Conservation (phyloP, 257 asterid genomes). For the Lithospermum erythrorhizon region DNA sequence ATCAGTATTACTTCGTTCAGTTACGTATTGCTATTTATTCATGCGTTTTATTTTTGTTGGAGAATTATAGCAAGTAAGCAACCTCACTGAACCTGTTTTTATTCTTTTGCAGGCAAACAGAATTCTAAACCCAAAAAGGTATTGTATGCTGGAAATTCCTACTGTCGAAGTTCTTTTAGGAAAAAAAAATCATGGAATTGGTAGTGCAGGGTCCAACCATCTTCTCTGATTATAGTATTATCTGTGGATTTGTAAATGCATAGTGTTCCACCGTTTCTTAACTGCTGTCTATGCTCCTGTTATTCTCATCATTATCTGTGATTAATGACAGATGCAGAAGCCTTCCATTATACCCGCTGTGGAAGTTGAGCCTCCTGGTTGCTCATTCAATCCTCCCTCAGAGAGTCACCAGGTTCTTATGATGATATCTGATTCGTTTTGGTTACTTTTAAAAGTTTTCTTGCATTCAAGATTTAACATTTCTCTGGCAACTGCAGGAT, state of each 20-base stretch:
- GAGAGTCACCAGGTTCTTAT: slow-evolving; percentile 76
- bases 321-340: slow-evolving; percentile 51
- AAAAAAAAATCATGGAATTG: neutral
- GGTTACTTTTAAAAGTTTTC: neutral
- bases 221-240: neutral
- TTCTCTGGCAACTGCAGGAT: slow-evolving; percentile 39
- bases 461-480: slow-evolving; percentile 6
- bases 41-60: neutral
- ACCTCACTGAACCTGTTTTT: neutral
- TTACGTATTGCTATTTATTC: too few relatives aligned
- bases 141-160: neutral
- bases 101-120: slow-evolving; percentile 40
- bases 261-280: neutral
- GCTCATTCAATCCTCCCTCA: slow-evolving; percentile 83
- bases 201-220: neutral
- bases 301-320: neutral
- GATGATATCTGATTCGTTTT: slow-evolving; percentile 5
- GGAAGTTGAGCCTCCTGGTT: slow-evolving; percentile 85
- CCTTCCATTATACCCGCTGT: slow-evolving; percentile 75
- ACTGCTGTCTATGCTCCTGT: neutral
- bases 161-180: too few relatives aligned
- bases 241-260: neutral
- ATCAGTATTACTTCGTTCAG: too few relatives aligned
- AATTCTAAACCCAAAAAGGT: slow-evolving; percentile 48
- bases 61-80: neutral